phyloP scores from a whole-genome alignment of 2,329 filamentous ascomycete genomes.

The Aspergillus felis region DNA sequence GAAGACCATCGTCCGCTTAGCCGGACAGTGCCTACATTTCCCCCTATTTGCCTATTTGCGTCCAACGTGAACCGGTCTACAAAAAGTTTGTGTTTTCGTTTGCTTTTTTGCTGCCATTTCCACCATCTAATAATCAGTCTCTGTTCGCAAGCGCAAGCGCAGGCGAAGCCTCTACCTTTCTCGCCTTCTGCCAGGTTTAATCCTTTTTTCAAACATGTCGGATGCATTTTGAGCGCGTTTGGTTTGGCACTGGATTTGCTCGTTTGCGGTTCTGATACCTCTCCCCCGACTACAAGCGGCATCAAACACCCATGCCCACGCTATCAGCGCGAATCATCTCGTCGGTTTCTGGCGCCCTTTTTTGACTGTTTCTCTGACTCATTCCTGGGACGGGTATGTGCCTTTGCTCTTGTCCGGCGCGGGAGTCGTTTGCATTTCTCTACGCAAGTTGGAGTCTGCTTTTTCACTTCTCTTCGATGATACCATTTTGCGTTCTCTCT shows the following conservation, averaged over 20 bases:
- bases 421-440: conserved; percentile 23
- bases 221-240: conserved; percentile 36
- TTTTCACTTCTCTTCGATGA: conserved; percentile 28
- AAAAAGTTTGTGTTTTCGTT: conserved; percentile 9
- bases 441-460: conserved; percentile 23
- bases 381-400: conserved; percentile 19
- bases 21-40: neutral
- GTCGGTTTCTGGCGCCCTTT: conserved; percentile 19
- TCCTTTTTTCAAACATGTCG: conserved; percentile 14
- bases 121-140: neutral
- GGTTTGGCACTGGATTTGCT: conserved; percentile 29
- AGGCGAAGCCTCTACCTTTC: conserved; percentile 1
- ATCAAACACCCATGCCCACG: conserved; percentile 3
- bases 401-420: conserved; percentile 17
- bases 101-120: neutral
- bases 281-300: neutral
- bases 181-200: neutral
- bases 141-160: neutral
- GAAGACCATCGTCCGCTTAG: conserved; percentile 45
- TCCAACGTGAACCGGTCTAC: neutral
- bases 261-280: conserved; percentile 18
- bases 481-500: conserved; percentile 33
- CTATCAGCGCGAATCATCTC: conserved; percentile 18
- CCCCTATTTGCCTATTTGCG: neutral
- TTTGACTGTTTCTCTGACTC: conserved; percentile 1